phyloP scores from a whole-genome alignment of 2,329 filamentous ascomycete species.

The Teratosphaeria viscida region DNA sequence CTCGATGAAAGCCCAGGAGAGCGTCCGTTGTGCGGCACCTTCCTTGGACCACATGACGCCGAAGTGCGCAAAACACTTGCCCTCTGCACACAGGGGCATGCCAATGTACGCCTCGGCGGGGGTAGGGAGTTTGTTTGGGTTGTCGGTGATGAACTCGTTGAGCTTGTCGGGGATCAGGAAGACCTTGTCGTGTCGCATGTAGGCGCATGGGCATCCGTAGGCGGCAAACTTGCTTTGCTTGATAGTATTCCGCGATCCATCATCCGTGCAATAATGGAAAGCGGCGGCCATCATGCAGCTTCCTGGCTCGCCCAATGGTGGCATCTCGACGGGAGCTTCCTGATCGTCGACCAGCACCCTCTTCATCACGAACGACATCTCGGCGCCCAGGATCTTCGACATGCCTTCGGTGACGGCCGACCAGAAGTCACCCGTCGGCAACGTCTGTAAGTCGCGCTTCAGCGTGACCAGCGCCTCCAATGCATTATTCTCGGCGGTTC shows the following conservation, averaged over 20 bases:
- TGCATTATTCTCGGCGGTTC: conserved; percentile 47
- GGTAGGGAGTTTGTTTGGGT: conserved; percentile 51
- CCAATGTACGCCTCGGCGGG: conserved; percentile 57
- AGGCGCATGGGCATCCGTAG: conserved; percentile 54
- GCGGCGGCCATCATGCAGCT: conserved; percentile 55
- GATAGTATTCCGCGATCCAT: conserved; percentile 42
- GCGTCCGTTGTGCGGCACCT: conserved; percentile 43
- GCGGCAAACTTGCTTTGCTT: conserved; percentile 55
- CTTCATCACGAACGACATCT: conserved; percentile 60
- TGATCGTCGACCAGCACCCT: conserved; percentile 50
- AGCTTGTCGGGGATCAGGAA: conserved; percentile 56
- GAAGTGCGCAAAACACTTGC: conserved; percentile 59
- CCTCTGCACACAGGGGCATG: conserved; percentile 53
- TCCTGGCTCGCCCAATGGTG: conserved; percentile 49
- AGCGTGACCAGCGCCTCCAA: conserved; percentile 50
- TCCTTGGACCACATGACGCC: conserved; percentile 61
- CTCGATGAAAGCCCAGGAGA: conserved; percentile 58
- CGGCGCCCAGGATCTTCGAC: conserved; percentile 51
- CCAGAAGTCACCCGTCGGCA: conserved; percentile 54
- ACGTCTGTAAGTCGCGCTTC: conserved; percentile 44
- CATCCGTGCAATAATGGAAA: conserved; percentile 53
- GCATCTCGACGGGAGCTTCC: conserved; percentile 48
- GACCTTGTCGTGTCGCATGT: conserved; percentile 63
- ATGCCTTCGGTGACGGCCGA: conserved; percentile 52
- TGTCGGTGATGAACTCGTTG: conserved; percentile 47